Percentiles rank a stretch among this genome's conserved stretches.
phyloP scores from a whole-genome alignment of 176 grass and related monocot species.

The Aegilops longissima region DNA sequence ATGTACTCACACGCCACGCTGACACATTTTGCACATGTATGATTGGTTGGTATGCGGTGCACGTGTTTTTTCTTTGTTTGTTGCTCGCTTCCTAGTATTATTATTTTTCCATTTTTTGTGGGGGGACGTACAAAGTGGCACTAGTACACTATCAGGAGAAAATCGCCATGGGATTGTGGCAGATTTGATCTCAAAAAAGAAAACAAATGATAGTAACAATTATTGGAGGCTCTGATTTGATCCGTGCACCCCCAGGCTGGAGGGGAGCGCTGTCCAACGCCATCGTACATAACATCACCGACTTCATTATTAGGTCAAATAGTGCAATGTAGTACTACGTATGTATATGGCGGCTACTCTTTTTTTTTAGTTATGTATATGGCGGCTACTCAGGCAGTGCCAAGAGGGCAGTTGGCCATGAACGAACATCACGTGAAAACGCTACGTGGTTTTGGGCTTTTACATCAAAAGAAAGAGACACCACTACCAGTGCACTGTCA shows the following conservation, averaged over 20 bases:
- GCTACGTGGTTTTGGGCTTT: not conserved
- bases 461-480: not conserved
- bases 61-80: not conserved
- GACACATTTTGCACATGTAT: not conserved
- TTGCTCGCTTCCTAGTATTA: not conserved
- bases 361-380: not conserved
- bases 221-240: not conserved
- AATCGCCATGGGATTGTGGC: not conserved
- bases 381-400: not conserved
- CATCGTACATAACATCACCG: not conserved
- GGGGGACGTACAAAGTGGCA: not conserved
- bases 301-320: no score
- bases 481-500: not conserved
- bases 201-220: not conserved
- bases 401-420: not conserved
- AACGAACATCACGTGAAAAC: not conserved
- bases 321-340: no score
- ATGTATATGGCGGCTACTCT: not conserved
- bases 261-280: not conserved
- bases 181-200: not conserved
- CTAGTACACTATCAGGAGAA: not conserved
- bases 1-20: no score
- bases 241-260: not conserved
- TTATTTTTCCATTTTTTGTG: not conserved
- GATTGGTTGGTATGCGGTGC: not conserved